These are phyloP conservation scores for Phytophthora boehmeriae DNA, from an alignment of 352 stramenopile species.

Conservation along the genomic window DNA sequence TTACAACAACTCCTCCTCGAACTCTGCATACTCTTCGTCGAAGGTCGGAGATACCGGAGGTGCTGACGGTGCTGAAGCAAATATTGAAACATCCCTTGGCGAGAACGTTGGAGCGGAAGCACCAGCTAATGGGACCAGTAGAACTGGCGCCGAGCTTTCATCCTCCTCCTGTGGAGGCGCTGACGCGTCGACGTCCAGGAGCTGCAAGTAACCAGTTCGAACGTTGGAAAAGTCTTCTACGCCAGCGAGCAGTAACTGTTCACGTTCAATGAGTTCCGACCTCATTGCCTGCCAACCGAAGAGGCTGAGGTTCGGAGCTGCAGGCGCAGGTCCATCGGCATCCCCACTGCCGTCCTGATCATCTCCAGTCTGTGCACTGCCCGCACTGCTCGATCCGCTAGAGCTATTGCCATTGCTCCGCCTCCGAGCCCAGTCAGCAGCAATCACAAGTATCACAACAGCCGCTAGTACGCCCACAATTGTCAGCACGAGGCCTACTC, in stretches of 20 bases:
- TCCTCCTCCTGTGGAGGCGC: conserved; percentile 37
- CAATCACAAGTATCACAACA: conserved; percentile 36
- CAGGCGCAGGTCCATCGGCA: conserved; percentile 13
- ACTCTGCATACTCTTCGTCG: conserved; percentile 16
- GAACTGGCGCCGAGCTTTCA: conserved; percentile 33
- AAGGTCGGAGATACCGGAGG: conserved; percentile 23
- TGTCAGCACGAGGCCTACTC: conserved; percentile 25
- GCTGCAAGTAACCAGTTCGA: conserved; percentile 50
- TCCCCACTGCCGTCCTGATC: conserved; percentile 10
- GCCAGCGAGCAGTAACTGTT: conserved; percentile 46
- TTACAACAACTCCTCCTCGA: conserved; percentile 35
- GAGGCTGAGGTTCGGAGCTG: conserved; percentile 39
- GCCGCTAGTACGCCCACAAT: conserved; percentile 42
- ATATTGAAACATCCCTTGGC: conserved; percentile 12
- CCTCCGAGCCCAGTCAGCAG: conserved; percentile 32
- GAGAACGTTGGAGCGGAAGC: conserved; percentile 45
- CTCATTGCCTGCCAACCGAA: conserved; percentile 62
- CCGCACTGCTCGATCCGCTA: conserved; percentile 11
- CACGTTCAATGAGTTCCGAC: conserved; percentile 51
- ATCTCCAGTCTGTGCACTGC: conserved; percentile 4
- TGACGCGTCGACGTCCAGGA: conserved; percentile 52
- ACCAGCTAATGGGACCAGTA: conserved; percentile 37
- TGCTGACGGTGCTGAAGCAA: conserved; percentile 19
- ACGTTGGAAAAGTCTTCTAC: conserved; percentile 55
- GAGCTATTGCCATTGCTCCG: conserved; percentile 15